Evolutionary conservation across 345 rosid genomes (phyloP).

Genomic region (Iberis pinnata): DNA sequence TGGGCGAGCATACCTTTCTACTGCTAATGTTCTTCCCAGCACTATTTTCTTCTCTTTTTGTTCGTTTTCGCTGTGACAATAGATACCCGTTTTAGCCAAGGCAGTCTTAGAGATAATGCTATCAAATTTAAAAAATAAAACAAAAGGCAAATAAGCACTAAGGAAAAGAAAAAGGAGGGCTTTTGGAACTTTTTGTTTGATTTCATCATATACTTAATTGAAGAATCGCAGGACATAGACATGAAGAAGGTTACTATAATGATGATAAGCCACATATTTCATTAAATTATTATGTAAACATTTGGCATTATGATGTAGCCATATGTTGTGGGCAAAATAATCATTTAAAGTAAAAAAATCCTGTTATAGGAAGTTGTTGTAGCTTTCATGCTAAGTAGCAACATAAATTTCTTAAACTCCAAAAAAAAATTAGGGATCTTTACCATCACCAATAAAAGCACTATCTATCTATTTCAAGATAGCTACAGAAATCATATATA

Average conservation of each 20-base stretch:
- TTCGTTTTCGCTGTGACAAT: conserved; percentile 66
- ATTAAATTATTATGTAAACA: conserved; percentile 15
- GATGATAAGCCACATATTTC: conserved; percentile 8
- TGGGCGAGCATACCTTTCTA: conserved; percentile 52
- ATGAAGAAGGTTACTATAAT: conserved; percentile 11
- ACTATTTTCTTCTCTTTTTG: conserved; percentile 61
- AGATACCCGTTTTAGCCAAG: conserved; percentile 17
- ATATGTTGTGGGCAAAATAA: conserved; percentile 11
- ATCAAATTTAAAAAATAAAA: not conserved
- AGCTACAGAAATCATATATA: conserved; percentile 11
- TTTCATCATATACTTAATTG: conserved; percentile 15
- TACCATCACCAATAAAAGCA: conserved; percentile 20
- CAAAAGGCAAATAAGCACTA: conserved; percentile 15
- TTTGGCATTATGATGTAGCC: conserved; percentile 20
- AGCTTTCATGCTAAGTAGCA: conserved; percentile 23
- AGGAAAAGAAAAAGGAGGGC: not conserved
- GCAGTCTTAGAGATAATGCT: conserved; percentile 6
- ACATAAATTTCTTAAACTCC: conserved; percentile 1
- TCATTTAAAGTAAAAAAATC: not conserved
- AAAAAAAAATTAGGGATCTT: conserved; percentile 13
- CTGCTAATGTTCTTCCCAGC: conserved; percentile 48
- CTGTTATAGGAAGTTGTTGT: not conserved
- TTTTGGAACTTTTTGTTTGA: conserved; percentile 9
- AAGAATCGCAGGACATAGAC: conserved; percentile 15
- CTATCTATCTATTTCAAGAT: conserved; percentile 15